phyloP scores from a whole-genome alignment of 495 filamentous ascomycete genomes.

The Mytilinidion resinicola region DNA sequence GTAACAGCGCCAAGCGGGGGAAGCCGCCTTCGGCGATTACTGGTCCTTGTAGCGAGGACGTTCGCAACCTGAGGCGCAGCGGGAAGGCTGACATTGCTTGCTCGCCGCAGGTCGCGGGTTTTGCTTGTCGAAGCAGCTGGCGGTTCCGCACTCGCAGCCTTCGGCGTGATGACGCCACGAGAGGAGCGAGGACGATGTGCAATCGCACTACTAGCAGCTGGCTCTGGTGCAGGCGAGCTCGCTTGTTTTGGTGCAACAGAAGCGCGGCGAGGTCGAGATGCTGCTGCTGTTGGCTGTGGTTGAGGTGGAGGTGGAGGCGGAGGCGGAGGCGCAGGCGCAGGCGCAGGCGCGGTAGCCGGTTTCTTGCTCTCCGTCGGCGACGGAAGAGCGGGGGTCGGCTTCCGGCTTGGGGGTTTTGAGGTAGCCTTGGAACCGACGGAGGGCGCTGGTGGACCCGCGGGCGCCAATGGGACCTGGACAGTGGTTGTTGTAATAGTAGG shows the following conservation, averaged over 20 bases:
- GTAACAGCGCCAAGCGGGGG: constrained; percentile 32
- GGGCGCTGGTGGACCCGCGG: constrained; percentile 26
- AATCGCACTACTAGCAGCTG: neutral
- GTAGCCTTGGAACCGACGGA: constrained; percentile 1
- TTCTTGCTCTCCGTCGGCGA: constrained; percentile 17
- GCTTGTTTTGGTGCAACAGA: constrained; percentile 17
- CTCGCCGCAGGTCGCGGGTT: constrained; percentile 31
- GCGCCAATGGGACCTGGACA: constrained; percentile 30
- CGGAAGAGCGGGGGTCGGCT: constrained; percentile 9
- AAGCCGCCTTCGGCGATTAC: constrained; percentile 20
- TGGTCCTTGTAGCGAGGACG: constrained; percentile 16
- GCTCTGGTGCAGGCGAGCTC: neutral
- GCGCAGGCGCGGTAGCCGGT: neutral
- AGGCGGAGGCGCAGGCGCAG: neutral
- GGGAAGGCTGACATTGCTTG: constrained; percentile 30
- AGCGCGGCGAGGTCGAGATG: constrained; percentile 19
- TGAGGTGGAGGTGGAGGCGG: neutral
- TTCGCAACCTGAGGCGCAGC: constrained; percentile 1
- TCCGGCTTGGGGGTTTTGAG: constrained; percentile 15
- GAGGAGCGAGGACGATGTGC: constrained; percentile 16
- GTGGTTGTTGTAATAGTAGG: constrained; percentile 22
- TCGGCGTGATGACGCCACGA: constrained; percentile 23
- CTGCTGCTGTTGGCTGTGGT: constrained; percentile 17
- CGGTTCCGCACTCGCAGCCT: constrained; percentile 38
- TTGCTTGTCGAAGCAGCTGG: constrained; percentile 20